Evolutionary conservation across 805 yeast species (phyloP), one percentile per base, ranked within the genome.

Genomic region (Ogataea glucozyma): DNA sequence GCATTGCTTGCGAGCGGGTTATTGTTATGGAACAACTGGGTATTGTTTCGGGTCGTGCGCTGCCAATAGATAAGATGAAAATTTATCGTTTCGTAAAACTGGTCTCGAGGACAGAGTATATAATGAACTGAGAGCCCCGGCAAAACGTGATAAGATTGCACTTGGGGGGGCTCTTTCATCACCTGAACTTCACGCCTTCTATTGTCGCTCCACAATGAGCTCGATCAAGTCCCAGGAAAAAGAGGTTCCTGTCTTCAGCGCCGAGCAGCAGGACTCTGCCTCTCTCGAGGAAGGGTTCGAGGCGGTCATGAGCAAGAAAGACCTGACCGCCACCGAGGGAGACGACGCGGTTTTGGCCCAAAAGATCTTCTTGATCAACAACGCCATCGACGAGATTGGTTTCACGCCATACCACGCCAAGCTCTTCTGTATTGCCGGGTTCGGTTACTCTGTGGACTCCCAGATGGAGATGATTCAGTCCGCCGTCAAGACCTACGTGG

Each of bases 311-410:
- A 38, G 49, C 29, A 29, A 34, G 24, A 14, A 12, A 5, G 64
- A 59, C 41, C 24, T 58, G 34, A 42, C 49, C 5, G 46, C 32
- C 6, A 57, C 52, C 16, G 63, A 57, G 46, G 51, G 48, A 32
- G 44, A 41, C 32, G 80, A 75, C 48, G 48, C 46, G 4, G 70
- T 64, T 2, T 54, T 74, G 30, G 52, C 62, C 13, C 56, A 56
- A 32, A 76, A 75, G 46, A 72, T 76, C 54, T 61, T 58, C 32
- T 56, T 78, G 8, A 62, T 78, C 38, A 76, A 78, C 56, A 60
- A 75, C 44, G 81, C 84, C 13, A 66, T 79, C 43, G 82, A 79
- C 53, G 80, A 79, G 51, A 76, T 79, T 41, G 84, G 84, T 0
- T 76, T 79, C 61, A 78, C 85, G 1, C 70, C 75, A 69, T 75